Evolutionary conservation across 306 rosid genomes (phyloP).

Genomic region (Lablab purpureus): DNA sequence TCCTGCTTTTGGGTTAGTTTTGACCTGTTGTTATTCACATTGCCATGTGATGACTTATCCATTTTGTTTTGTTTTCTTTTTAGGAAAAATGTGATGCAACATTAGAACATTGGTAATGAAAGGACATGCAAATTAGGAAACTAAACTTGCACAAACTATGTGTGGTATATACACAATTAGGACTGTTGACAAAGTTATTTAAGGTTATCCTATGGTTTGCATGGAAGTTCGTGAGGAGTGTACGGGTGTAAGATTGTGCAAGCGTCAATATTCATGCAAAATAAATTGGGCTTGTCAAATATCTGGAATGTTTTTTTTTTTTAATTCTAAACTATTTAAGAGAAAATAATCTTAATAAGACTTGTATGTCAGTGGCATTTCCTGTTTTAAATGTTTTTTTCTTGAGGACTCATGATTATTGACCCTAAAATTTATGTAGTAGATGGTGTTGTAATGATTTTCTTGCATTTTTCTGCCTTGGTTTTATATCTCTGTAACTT

Average conservation of each 20-base stretch:
- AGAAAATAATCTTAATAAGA: not conserved
- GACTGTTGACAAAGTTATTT: not conserved
- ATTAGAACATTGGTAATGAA: slow-evolving; percentile 30
- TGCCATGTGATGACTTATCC: slow-evolving; percentile 20
- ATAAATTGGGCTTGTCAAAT: slow-evolving; percentile 33
- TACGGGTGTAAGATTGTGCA: not conserved
- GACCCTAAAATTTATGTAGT: slow-evolving; percentile 23
- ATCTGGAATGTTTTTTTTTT: slow-evolving; percentile 32
- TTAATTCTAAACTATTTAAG: slow-evolving; percentile 9
- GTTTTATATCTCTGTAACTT: slow-evolving; percentile 50
- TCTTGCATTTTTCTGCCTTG: slow-evolving; percentile 39
- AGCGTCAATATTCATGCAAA: not conserved
- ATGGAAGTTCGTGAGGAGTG: slow-evolving; percentile 12
- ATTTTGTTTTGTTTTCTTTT: not conserved
- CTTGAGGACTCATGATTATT: slow-evolving; percentile 16
- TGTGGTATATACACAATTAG: not conserved
- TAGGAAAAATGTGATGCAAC: not conserved
- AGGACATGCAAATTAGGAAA: not conserved
- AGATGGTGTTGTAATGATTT: slow-evolving; percentile 35
- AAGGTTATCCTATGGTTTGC: slow-evolving; percentile 3
- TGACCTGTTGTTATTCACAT: slow-evolving; percentile 1
- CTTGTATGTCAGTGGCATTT: slow-evolving; percentile 11
- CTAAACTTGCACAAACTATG: slow-evolving; percentile 27
- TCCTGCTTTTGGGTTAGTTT: slow-evolving; percentile 86
- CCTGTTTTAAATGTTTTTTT: slow-evolving; percentile 13